These are phyloP conservation scores for Pichia gijzeniarum DNA, from an alignment of 805 yeast genomes.

Conservation along the genomic window DNA sequence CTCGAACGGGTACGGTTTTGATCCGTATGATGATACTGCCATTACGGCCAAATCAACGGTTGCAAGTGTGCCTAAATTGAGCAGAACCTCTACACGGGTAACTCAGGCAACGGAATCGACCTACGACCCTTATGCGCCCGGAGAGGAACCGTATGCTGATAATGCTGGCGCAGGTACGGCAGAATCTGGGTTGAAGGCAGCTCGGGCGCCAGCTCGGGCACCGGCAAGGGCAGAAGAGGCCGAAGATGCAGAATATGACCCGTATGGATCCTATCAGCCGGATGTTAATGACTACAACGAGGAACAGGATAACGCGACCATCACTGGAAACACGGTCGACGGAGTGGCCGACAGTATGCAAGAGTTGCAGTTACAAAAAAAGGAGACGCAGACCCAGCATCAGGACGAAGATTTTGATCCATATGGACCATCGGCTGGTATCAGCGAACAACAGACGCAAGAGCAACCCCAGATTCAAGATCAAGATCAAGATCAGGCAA, in stretches of 20 bases:
- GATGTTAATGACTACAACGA: constrained; percentile 2
- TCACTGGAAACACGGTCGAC: background rate
- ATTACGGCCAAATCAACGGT: background rate
- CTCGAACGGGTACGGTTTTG: constrained; percentile 12
- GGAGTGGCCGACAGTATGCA: constrained; percentile 7
- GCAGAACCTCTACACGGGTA: constrained; percentile 1
- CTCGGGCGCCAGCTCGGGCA: background rate
- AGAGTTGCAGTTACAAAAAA: constrained; percentile 11
- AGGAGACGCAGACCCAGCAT: constrained; percentile 9
- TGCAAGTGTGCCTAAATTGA: background rate
- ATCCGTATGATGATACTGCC: constrained; percentile 18
- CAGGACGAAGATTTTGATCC: constrained; percentile 18
- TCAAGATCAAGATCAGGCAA: constrained; percentile 15
- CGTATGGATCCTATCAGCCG: constrained; percentile 3
- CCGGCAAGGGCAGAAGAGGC: background rate
- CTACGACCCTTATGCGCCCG: constrained; percentile 25
- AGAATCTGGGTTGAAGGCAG: background rate
- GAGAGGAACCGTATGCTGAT: constrained; percentile 8
- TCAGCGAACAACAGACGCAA: constrained; percentile 2
- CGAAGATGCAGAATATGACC: background rate
- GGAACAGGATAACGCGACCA: background rate
- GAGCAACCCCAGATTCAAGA: constrained; percentile 7
- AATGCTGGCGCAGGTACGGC: background rate
- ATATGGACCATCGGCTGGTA: constrained; percentile 21
- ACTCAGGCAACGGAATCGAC: constrained; percentile 12